These are phyloP conservation scores for Gentiana macrophylla DNA, from an alignment of 257 asterid species.

Conservation along the genomic window DNA sequence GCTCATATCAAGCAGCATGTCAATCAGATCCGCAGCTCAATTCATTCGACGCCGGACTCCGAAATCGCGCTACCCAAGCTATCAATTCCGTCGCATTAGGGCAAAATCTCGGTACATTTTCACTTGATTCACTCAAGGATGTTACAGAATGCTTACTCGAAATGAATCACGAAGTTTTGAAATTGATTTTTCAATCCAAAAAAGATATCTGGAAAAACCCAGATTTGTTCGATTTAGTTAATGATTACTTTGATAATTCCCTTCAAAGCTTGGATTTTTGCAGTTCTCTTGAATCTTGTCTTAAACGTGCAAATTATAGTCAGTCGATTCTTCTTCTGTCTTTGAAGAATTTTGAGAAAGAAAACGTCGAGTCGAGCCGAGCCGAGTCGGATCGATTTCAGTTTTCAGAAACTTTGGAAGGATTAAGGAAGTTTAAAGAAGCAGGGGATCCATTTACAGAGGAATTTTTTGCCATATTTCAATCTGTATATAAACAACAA, in stretches of 20 bases:
- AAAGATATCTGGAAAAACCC: constrained; percentile 49
- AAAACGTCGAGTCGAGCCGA: constrained; percentile 8
- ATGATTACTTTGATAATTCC: constrained; percentile 61
- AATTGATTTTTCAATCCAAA: constrained; percentile 41
- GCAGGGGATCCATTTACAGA: constrained; percentile 70
- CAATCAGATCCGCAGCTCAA: constrained; percentile 51
- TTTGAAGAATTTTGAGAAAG: constrained; percentile 39
- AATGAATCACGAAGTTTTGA: constrained; percentile 53
- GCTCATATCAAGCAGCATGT: constrained; percentile 71
- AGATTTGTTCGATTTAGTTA: constrained; percentile 51
- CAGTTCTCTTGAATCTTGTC: constrained; percentile 34
- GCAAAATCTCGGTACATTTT: constrained; percentile 38
- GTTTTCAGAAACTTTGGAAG: constrained; percentile 47
- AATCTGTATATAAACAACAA: constrained; percentile 43
- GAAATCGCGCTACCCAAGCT: constrained; percentile 46
- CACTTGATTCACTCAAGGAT: constrained; percentile 17
- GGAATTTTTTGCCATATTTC: constrained; percentile 49
- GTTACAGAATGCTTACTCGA: constrained; percentile 14
- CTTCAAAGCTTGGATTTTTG: constrained; percentile 24
- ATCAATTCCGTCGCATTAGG: constrained; percentile 53
- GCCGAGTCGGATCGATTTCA: neutral
- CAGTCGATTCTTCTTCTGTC: constrained; percentile 47
- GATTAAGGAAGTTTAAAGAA: constrained; percentile 41
- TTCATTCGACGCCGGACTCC: constrained; percentile 45
- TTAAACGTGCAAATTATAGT: constrained; percentile 43